Base-by-base conservation (phyloP, 2,329 filamentous ascomycete genomes). In the Fusarium xyrophilum region DNA sequence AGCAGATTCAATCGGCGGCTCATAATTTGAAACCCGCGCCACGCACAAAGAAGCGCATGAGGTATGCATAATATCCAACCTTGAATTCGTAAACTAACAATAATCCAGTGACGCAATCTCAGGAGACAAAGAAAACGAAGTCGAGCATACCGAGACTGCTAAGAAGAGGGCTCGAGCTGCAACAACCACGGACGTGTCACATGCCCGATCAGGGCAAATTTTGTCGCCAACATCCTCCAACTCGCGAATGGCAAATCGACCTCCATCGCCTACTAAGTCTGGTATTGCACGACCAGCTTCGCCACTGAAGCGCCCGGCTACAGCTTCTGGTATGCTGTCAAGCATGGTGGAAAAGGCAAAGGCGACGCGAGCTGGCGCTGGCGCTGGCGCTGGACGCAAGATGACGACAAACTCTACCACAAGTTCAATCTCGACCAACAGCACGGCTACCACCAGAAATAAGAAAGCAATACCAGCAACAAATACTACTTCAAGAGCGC, bases 191-290 rank as follows among this genome's bases (percentile, higher is more conserved):
- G 82, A 80, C 28, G 67, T 78, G 65, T 72, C 79, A 70, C 62
- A 64, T 48, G 73, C 79, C 40, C 76, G 76, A 68, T 78, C 86
- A 65, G 80, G 84, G 51, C 84, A 91, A 77, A 86, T 96, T 38
- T 83, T 97, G 5, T 97, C 93, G 3, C 93, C 93, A 4, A 91
- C 92, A 54, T 94, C 92, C 0, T 90, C 91, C 61, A 97, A 97
- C 75, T 91, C 91, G 9, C 88, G 92, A 53, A 84, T 91, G 19
- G 81, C 70, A 61, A 76, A 78, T 23, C 86, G 88, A 50, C 79
- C 82, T 4, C 75, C 76, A 8, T 86, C 87, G n/a, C 84, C 86
- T 17, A 78, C 80, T 27, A 89, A 90, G 74, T 82, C 86, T 6
- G 83, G 84, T 59, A 81, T 89, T 39, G 82, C 86, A 4, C 85